These are phyloP conservation scores for Fragaria ananassa DNA, from an alignment of 306 rosid species.

Conservation along the genomic window DNA sequence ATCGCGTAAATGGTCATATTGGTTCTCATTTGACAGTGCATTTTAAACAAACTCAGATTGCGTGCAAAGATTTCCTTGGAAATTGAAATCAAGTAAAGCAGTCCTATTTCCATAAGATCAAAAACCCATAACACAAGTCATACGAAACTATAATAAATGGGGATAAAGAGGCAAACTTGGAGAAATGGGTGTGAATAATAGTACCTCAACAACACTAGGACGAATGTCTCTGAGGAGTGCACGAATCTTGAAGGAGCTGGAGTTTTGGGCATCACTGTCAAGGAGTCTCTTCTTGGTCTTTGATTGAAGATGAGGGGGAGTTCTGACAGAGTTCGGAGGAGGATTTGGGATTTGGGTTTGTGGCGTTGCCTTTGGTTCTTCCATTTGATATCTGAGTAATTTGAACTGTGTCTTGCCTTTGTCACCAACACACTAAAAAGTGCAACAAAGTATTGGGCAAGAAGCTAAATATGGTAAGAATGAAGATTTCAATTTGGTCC, in stretches of 20 bases:
- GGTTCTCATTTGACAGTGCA: background rate
- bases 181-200: background rate
- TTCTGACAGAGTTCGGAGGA: conserved; percentile 18
- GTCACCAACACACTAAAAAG: background rate
- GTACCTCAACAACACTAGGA: conserved; percentile 69
- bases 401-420: background rate
- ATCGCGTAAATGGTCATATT: background rate
- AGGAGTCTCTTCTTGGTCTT: conserved; percentile 48
- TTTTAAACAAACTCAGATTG: background rate
- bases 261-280: conserved; percentile 30
- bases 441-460: background rate
- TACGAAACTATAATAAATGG: conserved; percentile 1
- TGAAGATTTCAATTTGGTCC: background rate
- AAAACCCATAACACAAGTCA: conserved; percentile 7
- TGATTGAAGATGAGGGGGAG: conserved; percentile 28
- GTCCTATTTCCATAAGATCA: background rate
- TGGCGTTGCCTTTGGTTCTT: conserved; percentile 9
- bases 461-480: background rate
- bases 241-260: conserved; percentile 58
- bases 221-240: conserved; percentile 66
- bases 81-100: background rate
- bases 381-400: conserved; percentile 18
- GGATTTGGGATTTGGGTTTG: conserved; percentile 17
- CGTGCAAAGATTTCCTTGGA: background rate
- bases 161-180: background rate